These are phyloP conservation scores for Pueraria montana DNA, from an alignment of 306 rosid genomes.

Conservation along the genomic window DNA sequence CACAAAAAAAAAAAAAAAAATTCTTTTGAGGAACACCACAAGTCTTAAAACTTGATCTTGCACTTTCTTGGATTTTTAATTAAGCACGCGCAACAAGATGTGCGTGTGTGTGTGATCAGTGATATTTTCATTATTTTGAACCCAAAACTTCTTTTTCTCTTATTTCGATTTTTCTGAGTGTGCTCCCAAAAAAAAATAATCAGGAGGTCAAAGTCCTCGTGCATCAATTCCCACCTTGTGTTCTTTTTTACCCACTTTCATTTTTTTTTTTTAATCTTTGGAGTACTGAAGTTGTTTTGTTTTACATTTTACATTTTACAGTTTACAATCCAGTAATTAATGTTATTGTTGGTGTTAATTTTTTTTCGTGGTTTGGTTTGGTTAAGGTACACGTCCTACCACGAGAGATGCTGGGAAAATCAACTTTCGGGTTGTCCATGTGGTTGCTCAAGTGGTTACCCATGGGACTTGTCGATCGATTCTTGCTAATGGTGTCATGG, in stretches of 20 bases:
- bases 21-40: conserved; percentile 23
- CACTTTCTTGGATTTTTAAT: conserved; percentile 70
- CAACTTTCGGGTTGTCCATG: conserved; percentile 99
- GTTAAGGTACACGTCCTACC: conserved; percentile 96
- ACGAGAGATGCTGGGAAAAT: conserved; percentile 97
- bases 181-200: conserved; percentile 30
- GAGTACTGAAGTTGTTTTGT: not conserved
- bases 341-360: not conserved
- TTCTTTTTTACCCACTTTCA: not conserved
- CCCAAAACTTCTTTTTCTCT: not conserved
- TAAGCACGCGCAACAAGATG: conserved; percentile 73
- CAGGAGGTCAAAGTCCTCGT: conserved; percentile 44
- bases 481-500: conserved; percentile 77
- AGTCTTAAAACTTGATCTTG: conserved; percentile 46
- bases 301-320: not conserved
- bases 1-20: not conserved
- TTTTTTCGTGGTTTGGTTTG: conserved; percentile 3
- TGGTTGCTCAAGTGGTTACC: conserved; percentile 98
- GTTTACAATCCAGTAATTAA: not conserved
- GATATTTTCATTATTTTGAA: conserved; percentile 8
- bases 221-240: conserved; percentile 8
- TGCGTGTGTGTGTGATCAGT: conserved; percentile 31
- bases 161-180: not conserved
- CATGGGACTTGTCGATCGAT: conserved; percentile 74
- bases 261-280: not conserved